Percentiles rank a stretch among this genome's conserved stretches.
These are phyloP conservation scores for Chaetoceros tenuissimus DNA, from an alignment of 108 stramenopile species.

Conservation along the genomic window DNA sequence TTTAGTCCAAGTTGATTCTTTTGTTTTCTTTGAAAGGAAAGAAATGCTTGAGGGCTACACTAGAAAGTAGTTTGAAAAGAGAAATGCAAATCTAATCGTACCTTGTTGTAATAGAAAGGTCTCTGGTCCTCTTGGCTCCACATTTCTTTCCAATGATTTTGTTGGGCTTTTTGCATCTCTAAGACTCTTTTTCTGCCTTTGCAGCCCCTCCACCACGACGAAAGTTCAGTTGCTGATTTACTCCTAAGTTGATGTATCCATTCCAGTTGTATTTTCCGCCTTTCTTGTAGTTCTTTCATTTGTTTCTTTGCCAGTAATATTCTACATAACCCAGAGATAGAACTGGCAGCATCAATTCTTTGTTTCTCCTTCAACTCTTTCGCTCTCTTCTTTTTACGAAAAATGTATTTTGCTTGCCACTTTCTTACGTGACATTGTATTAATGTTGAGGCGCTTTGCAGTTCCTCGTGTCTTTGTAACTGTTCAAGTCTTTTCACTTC, in stretches of 20 bases:
- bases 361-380: background rate
- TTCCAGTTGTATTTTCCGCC: background rate
- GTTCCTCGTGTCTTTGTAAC: background rate
- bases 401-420: background rate
- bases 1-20: conserved; percentile 47
- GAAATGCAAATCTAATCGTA: background rate
- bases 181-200: conserved; percentile 4
- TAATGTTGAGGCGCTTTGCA: background rate
- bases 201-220: conserved; percentile 15
- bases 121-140: conserved; percentile 22
- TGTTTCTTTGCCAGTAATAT: background rate
- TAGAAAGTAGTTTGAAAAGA: background rate
- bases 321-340: background rate
- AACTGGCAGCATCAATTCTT: background rate
- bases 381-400: background rate
- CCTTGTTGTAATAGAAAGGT: conserved; percentile 39
- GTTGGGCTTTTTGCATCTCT: conserved; percentile 7
- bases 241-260: conserved; percentile 1
- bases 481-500: background rate
- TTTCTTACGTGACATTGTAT: background rate
- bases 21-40: conserved; percentile 13
- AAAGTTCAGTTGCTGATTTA: conserved; percentile 6
- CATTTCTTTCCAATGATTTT: conserved; percentile 43
- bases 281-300: background rate
- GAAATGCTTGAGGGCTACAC: too few species aligned